Percentiles rank a stretch among this genome's conserved stretches.
phyloP scores from a whole-genome alignment of 2,329 filamentous ascomycete genomes.

The Exophiala aquamarina region DNA sequence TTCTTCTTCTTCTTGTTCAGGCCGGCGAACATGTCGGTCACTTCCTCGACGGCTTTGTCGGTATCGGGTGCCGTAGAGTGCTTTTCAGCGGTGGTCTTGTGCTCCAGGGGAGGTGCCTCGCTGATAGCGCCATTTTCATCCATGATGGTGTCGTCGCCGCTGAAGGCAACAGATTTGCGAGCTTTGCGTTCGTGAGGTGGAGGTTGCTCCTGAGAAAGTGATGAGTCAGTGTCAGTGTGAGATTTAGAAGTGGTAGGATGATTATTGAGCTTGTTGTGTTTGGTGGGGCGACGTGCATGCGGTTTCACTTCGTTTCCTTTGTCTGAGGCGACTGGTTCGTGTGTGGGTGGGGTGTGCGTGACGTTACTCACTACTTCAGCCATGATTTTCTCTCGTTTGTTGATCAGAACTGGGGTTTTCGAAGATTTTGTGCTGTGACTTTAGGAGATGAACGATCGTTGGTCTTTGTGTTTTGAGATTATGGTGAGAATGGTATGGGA shows the following conservation, averaged over 20 bases:
- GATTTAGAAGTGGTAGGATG: conserved; percentile 11
- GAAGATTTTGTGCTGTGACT: too few relatives aligned
- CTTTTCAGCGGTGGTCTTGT: conserved; percentile 78
- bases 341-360: conserved; percentile 23
- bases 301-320: conserved; percentile 20
- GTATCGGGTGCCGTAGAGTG: conserved; percentile 51
- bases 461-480: too few relatives aligned
- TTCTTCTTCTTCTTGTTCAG: conserved; percentile 76
- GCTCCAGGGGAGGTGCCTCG: conserved; percentile 63
- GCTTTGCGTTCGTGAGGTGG: conserved; percentile 61
- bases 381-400: conserved; percentile 16
- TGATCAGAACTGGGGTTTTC: too few relatives aligned
- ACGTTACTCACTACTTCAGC: conserved; percentile 29
- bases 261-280: conserved; percentile 5
- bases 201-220: conserved; percentile 19
- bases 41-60: conserved; percentile 63
- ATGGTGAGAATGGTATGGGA: too few relatives aligned
- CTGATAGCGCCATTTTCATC: conserved; percentile 85
- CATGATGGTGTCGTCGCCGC: conserved; percentile 81
- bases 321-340: conserved; percentile 6
- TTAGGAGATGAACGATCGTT: too few relatives aligned
- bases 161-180: conserved; percentile 93
- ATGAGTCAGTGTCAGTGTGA: conserved; percentile 30
- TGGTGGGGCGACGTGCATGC: conserved; percentile 21
- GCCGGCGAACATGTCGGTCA: conserved; percentile 66